Evolutionary conservation across 208 protist species (phyloP).

Genomic region (Leishmania guyanensis): DNA sequence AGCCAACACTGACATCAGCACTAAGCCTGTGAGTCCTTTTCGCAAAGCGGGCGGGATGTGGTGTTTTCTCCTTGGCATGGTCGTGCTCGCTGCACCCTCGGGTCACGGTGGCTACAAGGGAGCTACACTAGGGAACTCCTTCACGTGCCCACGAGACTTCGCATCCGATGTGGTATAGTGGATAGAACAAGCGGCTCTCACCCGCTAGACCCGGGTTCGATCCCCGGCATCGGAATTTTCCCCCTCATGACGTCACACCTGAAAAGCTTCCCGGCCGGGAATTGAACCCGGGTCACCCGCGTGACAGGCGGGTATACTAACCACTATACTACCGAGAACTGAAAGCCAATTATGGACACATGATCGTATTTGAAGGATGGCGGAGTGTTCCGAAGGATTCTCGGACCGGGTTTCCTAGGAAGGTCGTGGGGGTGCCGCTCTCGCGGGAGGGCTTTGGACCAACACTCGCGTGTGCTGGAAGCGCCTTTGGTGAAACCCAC

Average conservation of each 20-base stretch:
- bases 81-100: background rate
- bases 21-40: constrained; percentile 1
- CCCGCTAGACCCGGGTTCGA: constrained; percentile 94
- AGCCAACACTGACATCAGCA: background rate
- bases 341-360: background rate
- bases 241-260: background rate
- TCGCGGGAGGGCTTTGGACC: background rate
- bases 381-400: background rate
- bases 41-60: background rate
- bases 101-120: too few species aligned
- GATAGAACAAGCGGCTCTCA: constrained; percentile 94
- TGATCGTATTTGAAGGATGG: background rate
- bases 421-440: too few species aligned
- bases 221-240: constrained; percentile 90
- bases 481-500: background rate
- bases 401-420: too few species aligned
- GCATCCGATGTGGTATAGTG: constrained; percentile 92
- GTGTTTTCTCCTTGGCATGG: background rate
- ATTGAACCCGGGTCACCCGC: constrained; percentile 94
- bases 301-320: constrained; percentile 94
- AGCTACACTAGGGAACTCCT: too few species aligned
- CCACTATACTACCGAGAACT: constrained; percentile 92
- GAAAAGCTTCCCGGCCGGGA: constrained; percentile 88
- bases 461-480: background rate
- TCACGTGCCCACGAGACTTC: background rate